phyloP scores from a whole-genome alignment of 306 rosid species.

The Calophaca sinica region DNA sequence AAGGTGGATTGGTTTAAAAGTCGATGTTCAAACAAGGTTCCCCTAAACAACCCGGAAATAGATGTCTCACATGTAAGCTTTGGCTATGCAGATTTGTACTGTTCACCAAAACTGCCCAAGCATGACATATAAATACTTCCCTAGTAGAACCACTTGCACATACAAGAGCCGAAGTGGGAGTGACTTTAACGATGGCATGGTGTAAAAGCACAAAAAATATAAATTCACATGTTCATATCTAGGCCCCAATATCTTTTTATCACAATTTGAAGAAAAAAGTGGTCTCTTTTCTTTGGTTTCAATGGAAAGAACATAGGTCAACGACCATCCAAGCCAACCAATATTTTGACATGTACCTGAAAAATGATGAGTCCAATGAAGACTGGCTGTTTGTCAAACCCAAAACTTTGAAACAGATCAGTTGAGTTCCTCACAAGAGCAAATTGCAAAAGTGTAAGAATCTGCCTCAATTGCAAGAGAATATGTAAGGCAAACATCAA shows the following conservation, averaged over 20 bases:
- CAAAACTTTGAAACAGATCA: constrained; percentile 81
- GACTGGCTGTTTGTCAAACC: constrained; percentile 91
- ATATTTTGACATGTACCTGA: constrained; percentile 60
- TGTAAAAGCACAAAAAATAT: too few species aligned
- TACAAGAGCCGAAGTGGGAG: too few species aligned
- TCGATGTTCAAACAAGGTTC: too few species aligned
- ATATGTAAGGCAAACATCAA: constrained; percentile 20
- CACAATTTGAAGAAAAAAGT: background rate
- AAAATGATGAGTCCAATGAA: constrained; percentile 86
- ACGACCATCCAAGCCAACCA: background rate
- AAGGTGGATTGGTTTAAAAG: too few species aligned
- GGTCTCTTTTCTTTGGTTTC: background rate
- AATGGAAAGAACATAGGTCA: constrained; percentile 8
- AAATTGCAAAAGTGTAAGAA: constrained; percentile 88
- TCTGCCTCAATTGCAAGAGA: constrained; percentile 53
- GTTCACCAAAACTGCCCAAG: too few species aligned
- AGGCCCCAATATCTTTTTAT: background rate
- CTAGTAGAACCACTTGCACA: too few species aligned
- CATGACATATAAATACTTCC: too few species aligned
- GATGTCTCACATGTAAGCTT: too few species aligned
- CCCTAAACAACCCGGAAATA: too few species aligned
- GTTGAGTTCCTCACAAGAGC: constrained; percentile 89
- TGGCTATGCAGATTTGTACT: too few species aligned
- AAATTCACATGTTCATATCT: background rate
- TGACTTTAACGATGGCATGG: too few species aligned